Base-by-base conservation (phyloP, 768 basidiomycete species). In the Tylopilus sp. region DNA sequence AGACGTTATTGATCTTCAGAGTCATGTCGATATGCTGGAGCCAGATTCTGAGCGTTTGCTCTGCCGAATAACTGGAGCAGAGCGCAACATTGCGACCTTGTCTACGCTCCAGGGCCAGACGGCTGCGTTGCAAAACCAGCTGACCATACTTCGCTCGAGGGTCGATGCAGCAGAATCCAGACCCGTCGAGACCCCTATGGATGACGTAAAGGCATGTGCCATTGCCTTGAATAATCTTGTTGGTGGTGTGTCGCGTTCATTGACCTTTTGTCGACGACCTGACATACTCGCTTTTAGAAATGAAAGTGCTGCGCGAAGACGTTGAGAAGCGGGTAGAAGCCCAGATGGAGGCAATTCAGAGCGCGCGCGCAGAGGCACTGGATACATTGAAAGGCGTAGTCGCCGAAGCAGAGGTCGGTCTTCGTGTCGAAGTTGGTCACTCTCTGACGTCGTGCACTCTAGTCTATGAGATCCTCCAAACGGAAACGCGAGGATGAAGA, bases 401-500 rank as follows among this genome's bases (percentile, higher is more conserved):
- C 31, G 63, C 70, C 33, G 63, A 72, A 44, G 65, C 67, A 4
- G 69, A 72, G 52, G 71, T 67, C 2, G 14, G 58, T 24, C n/a
- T 52, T 56, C 42, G 33, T 53, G 52, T 48, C 54, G 45, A 46
- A 36, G 41, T 21, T 40, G 45, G 11, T 60, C 63, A 59, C 34
- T 62, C 43, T 54, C 57, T 63, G 62, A 65, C 65, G 71, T 57
- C 52, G 26, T 52, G 9, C 51, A 56, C 50, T 45, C 8, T 19
- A 67, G 65, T 58, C 55, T 62, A 21, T 70, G 55, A 68, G 67
- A 55, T 76, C 78, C 47, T 71, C 77, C 69, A 88, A 89, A 72
- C 82, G 86, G 54, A 89, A 87, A 70, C 84, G 84, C 45, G 59
- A 53, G 36, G 76, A 77, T 38, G 75, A 74, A 57, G 76, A 73